Evolutionary conservation across 192 early-diverging fungal genomes (phyloP).

Genomic region (Podila epicladia): DNA sequence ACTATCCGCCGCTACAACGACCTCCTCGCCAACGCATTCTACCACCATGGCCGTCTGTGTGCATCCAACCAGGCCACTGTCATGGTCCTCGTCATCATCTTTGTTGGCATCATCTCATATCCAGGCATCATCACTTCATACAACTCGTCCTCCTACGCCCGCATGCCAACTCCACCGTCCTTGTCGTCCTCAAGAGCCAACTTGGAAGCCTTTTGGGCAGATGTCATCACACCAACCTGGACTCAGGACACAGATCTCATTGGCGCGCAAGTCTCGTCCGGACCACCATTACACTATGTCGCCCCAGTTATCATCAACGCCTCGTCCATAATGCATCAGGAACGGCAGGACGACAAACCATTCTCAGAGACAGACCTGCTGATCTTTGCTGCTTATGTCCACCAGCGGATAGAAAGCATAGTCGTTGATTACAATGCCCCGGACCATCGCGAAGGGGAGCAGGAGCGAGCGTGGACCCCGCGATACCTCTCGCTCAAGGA

Average conservation of each 20-base stretch:
- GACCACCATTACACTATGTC: conserved; percentile 23
- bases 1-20: conserved; percentile 41
- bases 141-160: conserved; percentile 33
- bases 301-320: conserved; percentile 46
- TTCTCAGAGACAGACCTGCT: conserved; percentile 19
- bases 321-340: neutral
- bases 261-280: conserved; percentile 8
- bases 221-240: conserved; percentile 34
- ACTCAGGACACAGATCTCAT: conserved; percentile 30
- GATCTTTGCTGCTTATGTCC: conserved; percentile 16
- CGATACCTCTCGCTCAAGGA: conserved; percentile 25
- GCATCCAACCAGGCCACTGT: conserved; percentile 67
- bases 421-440: conserved; percentile 12
- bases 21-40: conserved; percentile 54
- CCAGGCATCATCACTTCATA: conserved; percentile 58
- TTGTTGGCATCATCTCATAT: conserved; percentile 66
- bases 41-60: conserved; percentile 70
- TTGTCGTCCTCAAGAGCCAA: conserved; percentile 48
- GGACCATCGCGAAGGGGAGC: neutral
- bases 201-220: conserved; percentile 28
- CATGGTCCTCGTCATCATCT: conserved; percentile 60
- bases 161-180: conserved; percentile 14
- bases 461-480: neutral
- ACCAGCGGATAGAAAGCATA: conserved; percentile 22
- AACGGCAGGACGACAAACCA: neutral